Evolutionary conservation across 768 basidiomycete genomes (phyloP), one percentile per base, ranked within the genome.

Genomic region (Lactarius pseudohatsudake): DNA sequence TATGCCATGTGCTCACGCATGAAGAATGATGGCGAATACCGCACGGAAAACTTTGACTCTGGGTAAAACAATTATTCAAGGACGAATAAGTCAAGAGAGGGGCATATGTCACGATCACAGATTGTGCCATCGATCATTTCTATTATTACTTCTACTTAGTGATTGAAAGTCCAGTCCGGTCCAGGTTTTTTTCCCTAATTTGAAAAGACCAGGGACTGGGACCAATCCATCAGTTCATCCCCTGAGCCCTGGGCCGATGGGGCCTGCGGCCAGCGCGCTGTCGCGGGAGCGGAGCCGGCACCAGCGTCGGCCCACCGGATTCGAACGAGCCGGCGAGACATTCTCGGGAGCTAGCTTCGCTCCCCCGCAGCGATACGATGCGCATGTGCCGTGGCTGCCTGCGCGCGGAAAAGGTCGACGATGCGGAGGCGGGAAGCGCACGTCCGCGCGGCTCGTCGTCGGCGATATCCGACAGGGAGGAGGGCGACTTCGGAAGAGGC

Each of bases 261-360:
- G 18, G 72, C 63, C 38, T 69, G 58, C 11, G 72, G 59, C 56
- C 64, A 62, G 41, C 59, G 59, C 32, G 72, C 34, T 22, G 70
- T 66, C 30, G 72, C 69, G 13, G 74, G 68, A 34, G 50, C 38
- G 36, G 55, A 5, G 28, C 71, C 68, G 16, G 70, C 69, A 8
- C 65, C 60, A n/a, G 67, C 67, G 61, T 83, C 82, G 45, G 77
- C 81, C 69, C 81, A 84, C 41, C 80, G 78, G 61, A 83, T 77
- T n/a, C 15, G 82, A 84, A n/a, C 82, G 80, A 10, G 78, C 68
- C 1, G 82, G 82, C 8, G 82, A 84, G 57, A 72, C 76, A n/a
- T 3, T 81, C 82, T 28, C 82, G 77, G 20, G 75, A 71, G 26
- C 56, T 59, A 38, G 65, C 36, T 57, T 69, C 71, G 41, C 65